A percentile compares a stretch with the other conserved stretches of the same genome.
phyloP scores from a whole-genome alignment of 768 basidiomycete genomes.

The Lentinula raphanica region DNA sequence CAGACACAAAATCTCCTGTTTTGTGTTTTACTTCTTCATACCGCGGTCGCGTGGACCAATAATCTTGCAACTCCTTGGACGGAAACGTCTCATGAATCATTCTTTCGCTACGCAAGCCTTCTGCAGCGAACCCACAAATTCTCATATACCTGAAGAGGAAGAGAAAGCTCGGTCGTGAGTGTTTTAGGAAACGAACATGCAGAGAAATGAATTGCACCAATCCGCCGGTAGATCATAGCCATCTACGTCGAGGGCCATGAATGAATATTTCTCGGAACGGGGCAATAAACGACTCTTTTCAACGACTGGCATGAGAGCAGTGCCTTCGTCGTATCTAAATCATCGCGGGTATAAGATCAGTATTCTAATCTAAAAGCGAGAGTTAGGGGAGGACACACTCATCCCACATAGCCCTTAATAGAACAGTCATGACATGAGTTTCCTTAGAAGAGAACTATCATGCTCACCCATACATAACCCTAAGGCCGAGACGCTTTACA shows the following conservation, averaged over 20 bases:
- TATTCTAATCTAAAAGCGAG: background rate
- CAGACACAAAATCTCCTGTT: constrained; percentile 27
- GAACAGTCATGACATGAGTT: background rate
- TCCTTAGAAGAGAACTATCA: background rate
- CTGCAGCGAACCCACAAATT: constrained; percentile 66
- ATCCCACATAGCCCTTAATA: constrained; percentile 77
- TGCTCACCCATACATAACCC: constrained; percentile 46
- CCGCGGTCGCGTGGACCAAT: constrained; percentile 60
- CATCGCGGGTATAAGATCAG: background rate
- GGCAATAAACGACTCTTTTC: constrained; percentile 55
- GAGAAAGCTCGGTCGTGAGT: background rate
- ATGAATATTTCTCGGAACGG: constrained; percentile 48
- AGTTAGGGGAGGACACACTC: constrained; percentile 39
- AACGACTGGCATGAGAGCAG: constrained; percentile 73
- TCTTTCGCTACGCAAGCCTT: constrained; percentile 62
- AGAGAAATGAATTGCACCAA: constrained; percentile 47
- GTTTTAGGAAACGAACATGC: background rate
- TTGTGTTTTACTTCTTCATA: constrained; percentile 40
- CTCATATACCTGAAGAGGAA: constrained; percentile 63
- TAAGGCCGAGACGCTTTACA: constrained; percentile 53
- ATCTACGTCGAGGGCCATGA: constrained; percentile 74
- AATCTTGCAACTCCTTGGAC: constrained; percentile 67
- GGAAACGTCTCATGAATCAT: constrained; percentile 60
- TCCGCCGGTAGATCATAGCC: constrained; percentile 74
- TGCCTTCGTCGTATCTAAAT: constrained; percentile 79